These are phyloP conservation scores for Pseudovirgaria hyperparasitica DNA, from an alignment of 2,329 filamentous ascomycete genomes.

Conservation along the genomic window DNA sequence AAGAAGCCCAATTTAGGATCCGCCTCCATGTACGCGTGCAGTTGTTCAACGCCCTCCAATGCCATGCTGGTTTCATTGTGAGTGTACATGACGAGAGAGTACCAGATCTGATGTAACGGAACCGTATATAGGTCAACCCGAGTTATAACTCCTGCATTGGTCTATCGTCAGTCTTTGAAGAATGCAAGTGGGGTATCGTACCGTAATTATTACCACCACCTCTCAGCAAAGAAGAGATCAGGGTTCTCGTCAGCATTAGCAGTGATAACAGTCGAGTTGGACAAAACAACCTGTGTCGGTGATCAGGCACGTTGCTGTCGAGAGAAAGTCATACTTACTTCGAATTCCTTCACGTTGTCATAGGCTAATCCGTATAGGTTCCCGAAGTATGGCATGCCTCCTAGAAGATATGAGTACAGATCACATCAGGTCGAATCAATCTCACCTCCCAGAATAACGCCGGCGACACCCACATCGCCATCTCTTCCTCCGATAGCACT, in stretches of 20 bases:
- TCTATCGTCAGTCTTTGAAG: neutral
- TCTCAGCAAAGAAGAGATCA: constrained; percentile 27
- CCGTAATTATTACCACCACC: constrained; percentile 29
- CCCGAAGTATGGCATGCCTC: constrained; percentile 8
- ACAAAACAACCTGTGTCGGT: constrained; percentile 18
- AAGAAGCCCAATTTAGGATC: constrained; percentile 2
- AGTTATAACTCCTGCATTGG: constrained; percentile 15
- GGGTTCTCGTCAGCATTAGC: constrained; percentile 16
- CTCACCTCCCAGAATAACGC: constrained; percentile 9
- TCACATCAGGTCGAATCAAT: constrained; percentile 1
- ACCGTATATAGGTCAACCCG: constrained; percentile 21
- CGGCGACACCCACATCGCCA: constrained; percentile 15
- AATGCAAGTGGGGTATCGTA: neutral
- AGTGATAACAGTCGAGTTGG: constrained; percentile 20
- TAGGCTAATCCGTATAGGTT: constrained; percentile 6
- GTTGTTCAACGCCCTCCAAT: constrained; percentile 1
- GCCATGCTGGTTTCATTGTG: constrained; percentile 2
- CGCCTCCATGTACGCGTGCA: constrained; percentile 1
- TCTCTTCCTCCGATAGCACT: constrained; percentile 13
- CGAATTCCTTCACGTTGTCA: constrained; percentile 10
- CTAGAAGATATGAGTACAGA: constrained; percentile 1
- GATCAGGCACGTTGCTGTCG: neutral
- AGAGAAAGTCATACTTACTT: constrained; percentile 4
- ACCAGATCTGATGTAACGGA: constrained; percentile 3
- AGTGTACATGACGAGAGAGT: neutral